phyloP scores from a whole-genome alignment of 1,284 basidiomycete species.

The Rhodofomes roseus region DNA sequence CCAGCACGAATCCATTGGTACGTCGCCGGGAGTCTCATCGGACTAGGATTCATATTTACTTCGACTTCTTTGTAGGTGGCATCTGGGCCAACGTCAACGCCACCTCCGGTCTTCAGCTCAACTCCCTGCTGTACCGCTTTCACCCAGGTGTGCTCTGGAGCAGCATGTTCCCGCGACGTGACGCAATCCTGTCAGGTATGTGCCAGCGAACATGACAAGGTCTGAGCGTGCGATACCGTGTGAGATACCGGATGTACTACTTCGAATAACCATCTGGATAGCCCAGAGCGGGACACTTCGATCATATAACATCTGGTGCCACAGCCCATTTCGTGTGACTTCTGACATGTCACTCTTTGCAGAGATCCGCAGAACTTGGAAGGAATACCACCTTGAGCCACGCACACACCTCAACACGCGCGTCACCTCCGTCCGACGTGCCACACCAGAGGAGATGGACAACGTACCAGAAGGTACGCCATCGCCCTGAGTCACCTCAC shows the following conservation, averaged over 20 bases:
- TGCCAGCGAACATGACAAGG: too few relatives aligned
- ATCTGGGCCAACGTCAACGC: slow-evolving; percentile 63
- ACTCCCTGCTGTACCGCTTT: slow-evolving; percentile 55
- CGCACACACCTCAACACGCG: slow-evolving; percentile 47
- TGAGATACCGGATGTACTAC: too few relatives aligned
- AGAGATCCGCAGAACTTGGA: slow-evolving; percentile 53
- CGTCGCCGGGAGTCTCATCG: too few relatives aligned
- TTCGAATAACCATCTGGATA: too few relatives aligned
- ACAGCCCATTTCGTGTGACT: too few relatives aligned
- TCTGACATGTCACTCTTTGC: not conserved
- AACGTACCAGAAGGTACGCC: not conserved
- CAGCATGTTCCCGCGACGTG: slow-evolving; percentile 43
- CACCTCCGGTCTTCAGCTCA: slow-evolving; percentile 59
- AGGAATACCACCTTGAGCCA: slow-evolving; percentile 47
- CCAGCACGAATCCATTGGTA: slow-evolving; percentile 22
- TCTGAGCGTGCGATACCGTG: too few relatives aligned
- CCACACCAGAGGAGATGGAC: slow-evolving; percentile 9
- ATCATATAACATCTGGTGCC: too few relatives aligned
- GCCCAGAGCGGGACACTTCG: too few relatives aligned
- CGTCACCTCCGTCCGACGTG: slow-evolving; percentile 35
- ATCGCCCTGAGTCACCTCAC: not conserved
- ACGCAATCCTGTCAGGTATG: slow-evolving; percentile 51
- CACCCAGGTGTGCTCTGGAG: slow-evolving; percentile 46
- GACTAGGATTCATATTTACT: too few relatives aligned
- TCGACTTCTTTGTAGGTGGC: slow-evolving; percentile 33